Base-by-base conservation (phyloP, 2,329 filamentous ascomycete genomes). In the Fusarium mangiferae region DNA sequence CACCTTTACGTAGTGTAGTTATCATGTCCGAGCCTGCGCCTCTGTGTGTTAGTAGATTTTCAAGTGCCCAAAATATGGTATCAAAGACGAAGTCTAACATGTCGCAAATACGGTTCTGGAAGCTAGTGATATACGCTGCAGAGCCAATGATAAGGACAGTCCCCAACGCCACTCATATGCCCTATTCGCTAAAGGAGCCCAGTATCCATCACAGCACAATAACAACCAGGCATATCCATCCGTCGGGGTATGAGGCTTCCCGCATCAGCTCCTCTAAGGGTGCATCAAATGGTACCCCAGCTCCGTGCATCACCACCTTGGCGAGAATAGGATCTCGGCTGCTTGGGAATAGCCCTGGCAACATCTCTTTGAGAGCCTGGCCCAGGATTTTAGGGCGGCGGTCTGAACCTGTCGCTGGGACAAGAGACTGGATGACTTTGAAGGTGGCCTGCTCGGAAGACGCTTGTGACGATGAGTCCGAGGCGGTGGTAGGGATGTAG, bases 321-420 rank as follows among this genome's bases (percentile, higher is more conserved):
- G 96, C 96, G 55, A 98, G 88, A 17, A 98, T 90, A 0, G 94
- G 92, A 79, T 94, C 95, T 64, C 95, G 87, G 74, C 93, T 91
- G 80, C 94, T 97, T 0, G 95, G 96, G 81, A 99, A 99, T 28
- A 99, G 84, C 59, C 88, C 89, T 0, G 96, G 96, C 24, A 98
- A 86, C 18, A 96, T 83, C 9, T 83, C 84, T 80, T 95, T 93
- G 64, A 98, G 87, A 1, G 93, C 94, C 49, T 90, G 90, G 5
- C 96, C 96, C 3, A 98, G 85, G 2, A 87, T 84, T 73, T 86
- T 86, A 14, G 85, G 84, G n/a, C 72, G 80, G 26, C 82, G 74
- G 45, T 83, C 78, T 74, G 73, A 78, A 75, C 61, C 76, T 63
- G 72, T 63, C 67, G 75, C 90, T 85, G 91, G 84, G 5, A 97